Conservation (phyloP, 179 eudicot genomes). For the Heliamphora pulchella region DNA sequence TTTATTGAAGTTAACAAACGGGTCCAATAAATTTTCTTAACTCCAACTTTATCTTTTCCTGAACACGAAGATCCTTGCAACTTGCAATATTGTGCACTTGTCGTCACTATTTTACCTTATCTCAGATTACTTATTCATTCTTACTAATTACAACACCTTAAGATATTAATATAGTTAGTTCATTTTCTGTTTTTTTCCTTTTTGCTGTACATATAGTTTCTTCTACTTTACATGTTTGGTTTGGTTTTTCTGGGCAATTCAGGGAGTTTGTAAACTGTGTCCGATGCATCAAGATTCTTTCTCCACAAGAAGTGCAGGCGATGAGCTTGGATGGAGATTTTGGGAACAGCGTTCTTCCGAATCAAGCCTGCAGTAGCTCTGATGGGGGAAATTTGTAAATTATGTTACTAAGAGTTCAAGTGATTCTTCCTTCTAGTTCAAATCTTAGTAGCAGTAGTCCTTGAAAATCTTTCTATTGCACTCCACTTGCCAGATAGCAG, state of each 20-base stretch:
- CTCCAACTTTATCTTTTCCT: no score
- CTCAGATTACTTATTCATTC: neutral
- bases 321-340: constrained; percentile 97
- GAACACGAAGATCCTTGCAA: no score
- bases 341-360: constrained; percentile 52
- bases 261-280: constrained; percentile 93
- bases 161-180: neutral
- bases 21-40: no score
- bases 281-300: constrained; percentile 86
- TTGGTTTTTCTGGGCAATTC: constrained; percentile 10
- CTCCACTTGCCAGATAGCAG: neutral
- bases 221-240: neutral
- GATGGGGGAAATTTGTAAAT: constrained; percentile 62
- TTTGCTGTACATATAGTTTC: no score
- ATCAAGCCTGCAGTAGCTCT: constrained; percentile 92
- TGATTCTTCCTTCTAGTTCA: neutral
- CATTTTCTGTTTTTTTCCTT: no score
- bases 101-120: neutral
- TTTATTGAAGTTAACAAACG: no score
- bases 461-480: neutral
- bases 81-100: neutral
- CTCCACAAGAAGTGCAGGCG: constrained; percentile 95
- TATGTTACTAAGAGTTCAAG: neutral
- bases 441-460: neutral
- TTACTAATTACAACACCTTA: neutral